A percentile compares a stretch with the other conserved stretches of the same genome.
phyloP scores from a whole-genome alignment of 2,329 filamentous ascomycete species.

The Alternaria arborescens region DNA sequence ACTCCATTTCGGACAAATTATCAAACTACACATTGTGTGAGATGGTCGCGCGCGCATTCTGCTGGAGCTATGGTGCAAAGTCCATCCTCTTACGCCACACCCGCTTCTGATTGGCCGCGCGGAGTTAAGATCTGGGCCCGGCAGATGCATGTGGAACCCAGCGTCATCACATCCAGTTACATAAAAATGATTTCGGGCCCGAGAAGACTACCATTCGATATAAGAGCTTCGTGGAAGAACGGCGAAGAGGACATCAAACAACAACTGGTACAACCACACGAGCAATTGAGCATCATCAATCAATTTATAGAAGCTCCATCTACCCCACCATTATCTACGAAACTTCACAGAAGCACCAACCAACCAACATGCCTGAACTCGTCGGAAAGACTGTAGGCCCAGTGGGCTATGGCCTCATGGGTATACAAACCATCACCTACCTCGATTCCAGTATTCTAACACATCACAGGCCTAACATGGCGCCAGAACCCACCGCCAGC shows the following conservation, averaged over 20 bases:
- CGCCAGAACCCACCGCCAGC: conserved; percentile 48
- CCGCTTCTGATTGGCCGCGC: not conserved
- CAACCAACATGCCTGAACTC: conserved; percentile 44
- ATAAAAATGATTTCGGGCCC: conserved; percentile 9
- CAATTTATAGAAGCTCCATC: not conserved
- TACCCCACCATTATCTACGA: conserved; percentile 10
- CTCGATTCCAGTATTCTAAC: conserved; percentile 18
- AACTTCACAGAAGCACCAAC: conserved; percentile 8
- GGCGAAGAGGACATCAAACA: not conserved
- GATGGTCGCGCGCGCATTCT: not conserved
- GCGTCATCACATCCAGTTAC: conserved; percentile 11
- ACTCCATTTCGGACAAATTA: not conserved
- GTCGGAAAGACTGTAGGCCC: conserved; percentile 50
- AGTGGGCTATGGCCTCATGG: conserved; percentile 60
- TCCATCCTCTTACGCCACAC: conserved; percentile 1
- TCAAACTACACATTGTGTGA: not conserved
- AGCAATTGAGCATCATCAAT: conserved; percentile 2
- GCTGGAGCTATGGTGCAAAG: conserved; percentile 3
- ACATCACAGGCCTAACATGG: conserved; percentile 56
- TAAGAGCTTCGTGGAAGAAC: not conserved
- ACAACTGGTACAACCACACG: not conserved
- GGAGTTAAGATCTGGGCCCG: conserved; percentile 8
- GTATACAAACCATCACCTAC: conserved; percentile 26
- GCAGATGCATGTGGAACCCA: not conserved
- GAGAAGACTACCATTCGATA: not conserved